Base-by-base conservation (phyloP, 2,329 filamentous ascomycete genomes). In the Pyricularia sp. region DNA sequence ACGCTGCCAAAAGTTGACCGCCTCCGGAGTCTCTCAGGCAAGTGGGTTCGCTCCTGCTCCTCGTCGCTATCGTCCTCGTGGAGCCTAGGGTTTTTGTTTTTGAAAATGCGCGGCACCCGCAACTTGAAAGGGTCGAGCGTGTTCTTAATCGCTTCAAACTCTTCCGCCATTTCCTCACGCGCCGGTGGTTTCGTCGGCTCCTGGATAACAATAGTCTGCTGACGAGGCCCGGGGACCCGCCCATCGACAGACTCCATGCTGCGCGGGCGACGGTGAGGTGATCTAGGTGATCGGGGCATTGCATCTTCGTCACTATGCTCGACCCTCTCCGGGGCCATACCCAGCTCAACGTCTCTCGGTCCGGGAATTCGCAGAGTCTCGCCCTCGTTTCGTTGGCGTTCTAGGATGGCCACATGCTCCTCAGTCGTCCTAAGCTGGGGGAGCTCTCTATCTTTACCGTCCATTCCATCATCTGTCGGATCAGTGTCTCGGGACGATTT, bases 351-450 rank as follows among this genome's bases (percentile, higher is more conserved):
- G 75, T 98, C 95, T 73, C 94, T 85, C 0, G 95, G 95, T 25
- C 94, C 94, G 0, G 95, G 95, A 73, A 99, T 98, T 59, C 93
- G 90, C 63, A 98, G 81, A 0, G 93, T 88, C 69, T 91, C 89
- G 71, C 88, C 88, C 1, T 83, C 84, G 69, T 92, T 90, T 55
- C 93, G 87, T 77, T 97, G 94, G 36, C 91, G 90, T 77, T 97
- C 88, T 17, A 97, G 78, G 74, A 98, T 95, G 6, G 91, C 91
- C 74, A 97, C 96, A 75, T 97, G 92, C 71, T 94, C 90, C 68
- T 93, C 91, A 64, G 91, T 84, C 42, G 85, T 82, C 65, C 86
- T 77, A 0, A 86, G 86, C 11, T 90, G 81, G 67, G 79, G 80
- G 26, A 83, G 72, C 68, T 87, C 82, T 73, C 77, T 78, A 78